A percentile compares a stretch with the other conserved stretches of the same genome.
These are phyloP conservation scores for Irpex sp. DNA, from an alignment of 1,284 basidiomycete genomes.

Conservation along the genomic window DNA sequence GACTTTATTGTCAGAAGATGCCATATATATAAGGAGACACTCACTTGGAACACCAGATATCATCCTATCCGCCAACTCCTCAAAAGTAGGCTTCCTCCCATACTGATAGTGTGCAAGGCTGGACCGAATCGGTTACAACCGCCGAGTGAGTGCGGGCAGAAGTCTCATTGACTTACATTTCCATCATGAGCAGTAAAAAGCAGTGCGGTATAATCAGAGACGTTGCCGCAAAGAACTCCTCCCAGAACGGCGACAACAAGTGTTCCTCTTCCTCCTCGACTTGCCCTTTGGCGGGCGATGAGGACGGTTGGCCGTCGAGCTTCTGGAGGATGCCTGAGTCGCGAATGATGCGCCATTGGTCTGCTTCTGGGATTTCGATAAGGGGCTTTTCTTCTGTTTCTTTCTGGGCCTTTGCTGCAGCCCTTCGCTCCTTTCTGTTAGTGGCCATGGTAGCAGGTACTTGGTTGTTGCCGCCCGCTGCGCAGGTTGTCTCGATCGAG, in stretches of 20 bases:
- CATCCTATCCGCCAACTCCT: conserved; percentile 50
- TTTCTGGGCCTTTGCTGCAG: background rate
- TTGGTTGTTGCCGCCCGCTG: background rate
- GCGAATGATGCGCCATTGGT: conserved; percentile 73
- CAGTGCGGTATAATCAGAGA: conserved; percentile 67
- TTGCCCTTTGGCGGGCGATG: no score
- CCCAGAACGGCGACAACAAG: conserved; percentile 44
- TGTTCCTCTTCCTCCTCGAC: conserved; percentile 28
- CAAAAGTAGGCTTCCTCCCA: conserved; percentile 46
- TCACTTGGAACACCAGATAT: conserved; percentile 63
- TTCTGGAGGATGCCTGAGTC: conserved; percentile 62
- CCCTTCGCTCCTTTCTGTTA: conserved; percentile 35
- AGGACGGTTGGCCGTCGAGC: conserved; percentile 16
- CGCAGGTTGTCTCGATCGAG: background rate
- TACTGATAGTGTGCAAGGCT: conserved; percentile 78
- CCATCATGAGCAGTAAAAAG: conserved; percentile 71
- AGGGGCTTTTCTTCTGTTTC: conserved; percentile 7
- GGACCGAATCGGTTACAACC: background rate
- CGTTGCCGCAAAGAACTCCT: conserved; percentile 64
- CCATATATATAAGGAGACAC: conserved; percentile 24
- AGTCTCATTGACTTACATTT: conserved; percentile 52
- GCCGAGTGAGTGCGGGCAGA: background rate
- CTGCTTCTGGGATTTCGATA: conserved; percentile 61
- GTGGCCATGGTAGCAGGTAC: conserved; percentile 31
- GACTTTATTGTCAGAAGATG: background rate